Base-by-base conservation (phyloP, 352 stramenopile species). In the Pythium dissotocum region DNA sequence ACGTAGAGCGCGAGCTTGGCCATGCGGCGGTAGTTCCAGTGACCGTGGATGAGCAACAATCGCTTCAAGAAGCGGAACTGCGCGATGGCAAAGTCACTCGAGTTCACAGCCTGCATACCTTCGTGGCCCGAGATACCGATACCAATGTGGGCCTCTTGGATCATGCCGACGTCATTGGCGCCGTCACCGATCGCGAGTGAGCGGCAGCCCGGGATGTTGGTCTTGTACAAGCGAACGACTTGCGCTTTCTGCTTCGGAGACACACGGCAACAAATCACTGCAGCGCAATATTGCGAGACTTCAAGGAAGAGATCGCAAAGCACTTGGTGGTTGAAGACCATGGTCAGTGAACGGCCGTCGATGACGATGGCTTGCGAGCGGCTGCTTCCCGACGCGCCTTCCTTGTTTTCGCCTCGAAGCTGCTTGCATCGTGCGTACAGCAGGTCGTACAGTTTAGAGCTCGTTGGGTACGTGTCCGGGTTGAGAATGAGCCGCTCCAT, bases 121-220 rank as follows among this genome's bases (percentile, higher is more conserved):
- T 99, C 98, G 65, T 99, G 91, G 14, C 98, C 98, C 26, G 91
- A 99, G 75, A 99, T 99, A 16, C 98, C 98, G 42, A 99, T 90
- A 54, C 98, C 98, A 58, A 99, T 96, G 68, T 99, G 96, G 13
- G 98, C 98, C 76, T 98, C 96, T 72, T 99, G 96, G 72, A 99
- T 99, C 98, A 99, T 99, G 35, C 95, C 96, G 46, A 99, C 97
- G 67, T 99, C 98, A 73, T 99, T 99, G 28, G 98, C 98, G 16
- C 98, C 97, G 78, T 99, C 98, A 21, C 98, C 98, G 69, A 99
- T 99, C 6, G 96, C 89, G 18, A 99, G 88, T 10, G 95, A 97
- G 10, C 95, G 75, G 73, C 90, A 87, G 69, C 93, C 76, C 30
- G 89, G 69, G 84, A 96, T 75, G 51, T 88, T 91, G 0, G 83